Evolutionary conservation across 1,284 basidiomycete species (phyloP).

Genomic region (Boletus sp.): DNA sequence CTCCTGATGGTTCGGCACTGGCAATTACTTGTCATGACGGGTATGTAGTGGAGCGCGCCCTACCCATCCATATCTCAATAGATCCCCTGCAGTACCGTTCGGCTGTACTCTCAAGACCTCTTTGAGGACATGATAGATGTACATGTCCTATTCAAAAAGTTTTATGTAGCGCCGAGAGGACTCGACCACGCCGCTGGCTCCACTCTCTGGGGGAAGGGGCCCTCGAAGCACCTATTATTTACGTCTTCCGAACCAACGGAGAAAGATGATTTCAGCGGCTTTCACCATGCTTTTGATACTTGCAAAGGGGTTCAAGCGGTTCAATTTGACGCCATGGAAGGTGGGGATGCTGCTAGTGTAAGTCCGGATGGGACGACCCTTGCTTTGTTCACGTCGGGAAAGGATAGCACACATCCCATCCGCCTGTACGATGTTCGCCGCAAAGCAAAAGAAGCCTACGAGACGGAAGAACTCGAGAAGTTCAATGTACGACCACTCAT

Average conservation of each 20-base stretch:
- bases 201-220: conserved; percentile 51
- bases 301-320: conserved; percentile 25
- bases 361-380: conserved; percentile 43
- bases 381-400: conserved; percentile 45
- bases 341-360: conserved; percentile 52
- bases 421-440: conserved; percentile 52
- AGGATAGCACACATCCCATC: conserved; percentile 36
- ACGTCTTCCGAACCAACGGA: conserved; percentile 53
- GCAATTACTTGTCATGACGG: conserved; percentile 34
- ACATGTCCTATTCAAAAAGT: conserved; percentile 1
- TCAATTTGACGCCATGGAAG: conserved; percentile 43
- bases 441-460: conserved; percentile 26
- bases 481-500: conserved; percentile 14
- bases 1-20: conserved; percentile 21
- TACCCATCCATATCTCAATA: not conserved
- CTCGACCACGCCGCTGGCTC: conserved; percentile 40
- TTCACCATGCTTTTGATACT: conserved; percentile 51
- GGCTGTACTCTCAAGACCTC: conserved; percentile 20
- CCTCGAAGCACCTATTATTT: conserved; percentile 44
- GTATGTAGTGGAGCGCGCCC: conserved; percentile 20
- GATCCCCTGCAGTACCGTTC: conserved; percentile 16
- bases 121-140: conserved; percentile 26
- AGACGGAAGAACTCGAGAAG: conserved; percentile 29
- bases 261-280: conserved; percentile 33
- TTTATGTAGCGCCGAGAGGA: conserved; percentile 22